These are phyloP conservation scores for Rachicladosporium sp. DNA, from an alignment of 2,329 filamentous ascomycete genomes.

Conservation along the genomic window DNA sequence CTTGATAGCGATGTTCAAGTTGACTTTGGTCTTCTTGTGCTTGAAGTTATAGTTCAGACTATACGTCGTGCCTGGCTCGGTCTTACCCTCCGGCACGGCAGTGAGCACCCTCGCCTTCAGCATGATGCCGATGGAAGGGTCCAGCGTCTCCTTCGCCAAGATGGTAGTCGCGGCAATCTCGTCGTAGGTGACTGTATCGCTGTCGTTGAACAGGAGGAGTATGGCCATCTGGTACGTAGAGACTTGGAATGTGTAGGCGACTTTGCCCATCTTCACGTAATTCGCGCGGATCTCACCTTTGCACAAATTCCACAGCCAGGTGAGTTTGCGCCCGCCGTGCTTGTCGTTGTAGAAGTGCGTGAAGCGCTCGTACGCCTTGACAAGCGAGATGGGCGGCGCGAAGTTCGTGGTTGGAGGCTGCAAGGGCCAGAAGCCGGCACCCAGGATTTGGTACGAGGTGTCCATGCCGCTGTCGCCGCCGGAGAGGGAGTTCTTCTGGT, in stretches of 20 bases:
- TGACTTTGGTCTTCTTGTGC: constrained; percentile 95
- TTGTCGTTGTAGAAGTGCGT: constrained; percentile 88
- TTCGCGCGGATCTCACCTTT: constrained; percentile 94
- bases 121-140: constrained; percentile 74
- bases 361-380: constrained; percentile 81
- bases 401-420: constrained; percentile 79
- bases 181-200: constrained; percentile 71
- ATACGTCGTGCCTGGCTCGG: constrained; percentile 69
- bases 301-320: constrained; percentile 96
- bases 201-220: constrained; percentile 85
- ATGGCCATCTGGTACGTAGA: constrained; percentile 98
- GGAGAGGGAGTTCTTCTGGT: constrained; percentile 54
- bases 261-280: constrained; percentile 77
- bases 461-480: constrained; percentile 62
- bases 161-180: constrained; percentile 75
- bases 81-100: constrained; percentile 58
- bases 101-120: constrained; percentile 85
- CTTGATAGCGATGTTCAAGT: constrained; percentile 88
- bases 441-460: constrained; percentile 81
- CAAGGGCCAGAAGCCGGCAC: constrained; percentile 95
- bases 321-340: constrained; percentile 90
- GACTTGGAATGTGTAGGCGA: constrained; percentile 91
- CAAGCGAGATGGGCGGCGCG: constrained; percentile 71
- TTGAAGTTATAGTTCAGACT: constrained; percentile 89
- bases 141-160: constrained; percentile 68